phyloP scores from a whole-genome alignment of 495 filamentous ascomycete species.

The Aspergillus leporis region DNA sequence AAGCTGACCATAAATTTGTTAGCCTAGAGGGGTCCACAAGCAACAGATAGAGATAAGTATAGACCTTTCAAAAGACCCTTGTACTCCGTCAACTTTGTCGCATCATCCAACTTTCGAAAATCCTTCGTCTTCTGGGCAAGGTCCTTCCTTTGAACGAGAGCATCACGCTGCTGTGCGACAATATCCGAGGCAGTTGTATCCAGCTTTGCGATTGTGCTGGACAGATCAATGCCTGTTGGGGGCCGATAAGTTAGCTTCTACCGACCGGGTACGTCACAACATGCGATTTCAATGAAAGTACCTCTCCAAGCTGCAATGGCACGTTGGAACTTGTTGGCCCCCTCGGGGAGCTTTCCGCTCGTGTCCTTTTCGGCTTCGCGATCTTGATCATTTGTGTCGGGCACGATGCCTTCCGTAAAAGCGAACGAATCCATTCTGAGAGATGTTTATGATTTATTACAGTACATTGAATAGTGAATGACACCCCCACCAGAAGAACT shows the following conservation, averaged over 20 bases:
- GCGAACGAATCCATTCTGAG: slow-evolving; percentile 47
- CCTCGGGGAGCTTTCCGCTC: slow-evolving; percentile 45
- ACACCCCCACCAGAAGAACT: slow-evolving; percentile 21
- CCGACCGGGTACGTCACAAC: neutral
- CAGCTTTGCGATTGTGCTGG: slow-evolving; percentile 79
- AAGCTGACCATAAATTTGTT: slow-evolving; percentile 54
- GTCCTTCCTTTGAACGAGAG: slow-evolving; percentile 91
- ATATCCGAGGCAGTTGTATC: slow-evolving; percentile 93
- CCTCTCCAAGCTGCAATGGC: slow-evolving; percentile 97
- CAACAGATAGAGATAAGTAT: slow-evolving; percentile 7
- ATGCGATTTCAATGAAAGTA: slow-evolving; percentile 38
- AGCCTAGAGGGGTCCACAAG: neutral
- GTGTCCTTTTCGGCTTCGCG: slow-evolving; percentile 26
- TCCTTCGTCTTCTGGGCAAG: slow-evolving; percentile 98
- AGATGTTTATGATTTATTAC: neutral
- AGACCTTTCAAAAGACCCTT: slow-evolving; percentile 86
- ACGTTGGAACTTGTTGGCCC: slow-evolving; percentile 88
- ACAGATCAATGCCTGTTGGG: slow-evolving; percentile 78
- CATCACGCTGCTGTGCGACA: slow-evolving; percentile 85
- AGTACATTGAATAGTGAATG: neutral
- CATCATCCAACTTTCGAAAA: slow-evolving; percentile 92
- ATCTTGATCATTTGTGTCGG: slow-evolving; percentile 35
- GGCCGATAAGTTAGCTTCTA: slow-evolving; percentile 28
- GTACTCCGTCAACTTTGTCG: slow-evolving; percentile 80
- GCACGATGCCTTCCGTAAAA: slow-evolving; percentile 43